Evolutionary conservation across 2,329 filamentous ascomycete species (phyloP).

Genomic region (Malbranchea cinnamomea): DNA sequence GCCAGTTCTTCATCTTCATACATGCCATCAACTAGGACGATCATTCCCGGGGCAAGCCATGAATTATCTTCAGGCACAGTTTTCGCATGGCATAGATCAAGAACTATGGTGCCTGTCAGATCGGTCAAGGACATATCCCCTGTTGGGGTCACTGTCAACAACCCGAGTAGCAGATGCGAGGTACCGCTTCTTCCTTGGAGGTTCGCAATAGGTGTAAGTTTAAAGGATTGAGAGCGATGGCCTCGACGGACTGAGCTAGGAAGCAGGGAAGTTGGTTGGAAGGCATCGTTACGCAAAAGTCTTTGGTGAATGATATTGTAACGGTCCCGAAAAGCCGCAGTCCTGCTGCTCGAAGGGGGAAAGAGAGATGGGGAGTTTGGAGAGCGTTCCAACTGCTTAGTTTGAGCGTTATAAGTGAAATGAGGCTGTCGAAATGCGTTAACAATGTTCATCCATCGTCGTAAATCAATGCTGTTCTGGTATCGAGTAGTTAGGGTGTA

Average conservation of each 20-base stretch:
- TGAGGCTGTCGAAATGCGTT: constrained; percentile 71
- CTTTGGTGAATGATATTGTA: constrained; percentile 89
- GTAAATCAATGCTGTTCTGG: too few relatives aligned
- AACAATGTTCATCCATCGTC: constrained; percentile 72
- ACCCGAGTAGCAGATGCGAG: constrained; percentile 72
- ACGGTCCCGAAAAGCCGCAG: constrained; percentile 69
- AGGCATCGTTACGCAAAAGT: constrained; percentile 80
- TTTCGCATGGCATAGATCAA: constrained; percentile 68
- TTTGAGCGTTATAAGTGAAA: constrained; percentile 36
- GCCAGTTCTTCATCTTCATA: constrained; percentile 73
- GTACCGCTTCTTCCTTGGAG: constrained; percentile 64
- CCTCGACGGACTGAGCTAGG: constrained; percentile 39
- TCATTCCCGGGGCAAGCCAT: constrained; percentile 93
- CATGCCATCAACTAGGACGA: constrained; percentile 85
- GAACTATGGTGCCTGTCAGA: constrained; percentile 68
- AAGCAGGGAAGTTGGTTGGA: constrained; percentile 67
- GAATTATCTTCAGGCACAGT: constrained; percentile 72
- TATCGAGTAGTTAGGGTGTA: too few relatives aligned
- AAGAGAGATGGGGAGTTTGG: constrained; percentile 53
- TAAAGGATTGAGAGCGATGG: constrained; percentile 51
- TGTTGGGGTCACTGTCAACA: constrained; percentile 66
- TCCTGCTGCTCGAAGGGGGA: constrained; percentile 67
- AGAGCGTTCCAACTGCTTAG: constrained; percentile 80
- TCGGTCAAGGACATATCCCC: constrained; percentile 74
- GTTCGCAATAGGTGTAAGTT: constrained; percentile 72